Percentiles rank a stretch among this genome's conserved stretches.
phyloP scores from a whole-genome alignment of 345 rosid species.

The Noccaea caerulescens region DNA sequence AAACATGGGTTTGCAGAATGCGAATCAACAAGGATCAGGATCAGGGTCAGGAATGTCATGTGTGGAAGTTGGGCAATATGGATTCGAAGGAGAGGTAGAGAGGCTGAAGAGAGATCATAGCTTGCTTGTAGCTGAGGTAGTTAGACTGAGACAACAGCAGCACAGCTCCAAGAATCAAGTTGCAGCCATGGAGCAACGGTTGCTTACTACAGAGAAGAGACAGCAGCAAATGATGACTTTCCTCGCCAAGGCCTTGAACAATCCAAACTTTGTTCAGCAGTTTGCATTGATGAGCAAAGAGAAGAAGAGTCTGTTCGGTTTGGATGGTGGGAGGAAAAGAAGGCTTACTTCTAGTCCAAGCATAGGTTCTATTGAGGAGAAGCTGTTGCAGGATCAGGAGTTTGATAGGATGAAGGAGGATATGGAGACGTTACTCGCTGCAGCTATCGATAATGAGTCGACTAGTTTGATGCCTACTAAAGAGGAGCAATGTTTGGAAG shows the following conservation, averaged over 20 bases:
- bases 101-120: slow-evolving; percentile 63
- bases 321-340: slow-evolving; percentile 58
- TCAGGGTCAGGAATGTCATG: slow-evolving; percentile 58
- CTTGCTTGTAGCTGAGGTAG: slow-evolving; percentile 61
- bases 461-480: slow-evolving; percentile 43
- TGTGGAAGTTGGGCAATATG: slow-evolving; percentile 69
- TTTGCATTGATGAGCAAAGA: slow-evolving; percentile 50
- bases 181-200: slow-evolving; percentile 57
- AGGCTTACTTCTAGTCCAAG: slow-evolving; percentile 59
- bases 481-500: slow-evolving; percentile 46
- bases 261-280: slow-evolving; percentile 58
- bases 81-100: slow-evolving; percentile 65
- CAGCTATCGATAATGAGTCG: slow-evolving; percentile 55
- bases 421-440: slow-evolving; percentile 57
- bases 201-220: slow-evolving; percentile 60
- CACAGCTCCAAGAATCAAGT: slow-evolving; percentile 59
- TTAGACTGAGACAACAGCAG: slow-evolving; percentile 70
- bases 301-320: slow-evolving; percentile 47
- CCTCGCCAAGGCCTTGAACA: slow-evolving; percentile 68
- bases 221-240: slow-evolving; percentile 80
- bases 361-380: slow-evolving; percentile 52
- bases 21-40: slow-evolving; percentile 51
- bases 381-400: slow-evolving; percentile 23
- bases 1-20: slow-evolving; percentile 37
- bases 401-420: slow-evolving; percentile 46